phyloP scores from a whole-genome alignment of 305 asterid genomes.

The Plantago coronopus region DNA sequence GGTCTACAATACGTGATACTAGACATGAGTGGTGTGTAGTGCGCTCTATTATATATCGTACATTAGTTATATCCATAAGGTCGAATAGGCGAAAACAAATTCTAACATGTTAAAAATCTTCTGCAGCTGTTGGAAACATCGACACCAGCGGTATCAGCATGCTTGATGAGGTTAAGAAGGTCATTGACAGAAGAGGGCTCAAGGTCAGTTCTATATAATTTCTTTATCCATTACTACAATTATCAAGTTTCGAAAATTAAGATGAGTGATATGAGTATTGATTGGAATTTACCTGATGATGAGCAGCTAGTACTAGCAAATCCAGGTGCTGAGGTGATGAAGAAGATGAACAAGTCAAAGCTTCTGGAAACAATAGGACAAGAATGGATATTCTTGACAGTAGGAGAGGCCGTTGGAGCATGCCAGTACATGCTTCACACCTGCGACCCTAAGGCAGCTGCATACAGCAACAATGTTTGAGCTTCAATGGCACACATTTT shows the following conservation, averaged over 20 bases:
- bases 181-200: constrained; percentile 65
- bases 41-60: neutral
- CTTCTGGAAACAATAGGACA: constrained; percentile 67
- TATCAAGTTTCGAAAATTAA: neutral
- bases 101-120: constrained; percentile 1
- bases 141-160: constrained; percentile 94
- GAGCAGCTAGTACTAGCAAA: constrained; percentile 66
- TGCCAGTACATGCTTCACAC: constrained; percentile 76
- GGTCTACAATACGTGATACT: constrained; percentile 59
- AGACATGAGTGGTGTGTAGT: constrained; percentile 73
- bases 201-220: constrained; percentile 36
- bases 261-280: neutral
- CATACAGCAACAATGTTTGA: constrained; percentile 51
- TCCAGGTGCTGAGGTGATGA: constrained; percentile 87
- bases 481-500: neutral
- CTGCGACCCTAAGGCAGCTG: constrained; percentile 33
- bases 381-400: constrained; percentile 82
- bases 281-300: neutral
- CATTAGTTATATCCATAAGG: neutral
- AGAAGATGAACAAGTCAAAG: constrained; percentile 71
- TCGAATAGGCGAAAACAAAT: neutral
- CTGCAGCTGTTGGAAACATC: constrained; percentile 82
- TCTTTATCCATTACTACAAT: neutral
- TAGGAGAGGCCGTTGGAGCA: constrained; percentile 84
- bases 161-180: constrained; percentile 81